A percentile compares a stretch with the other conserved stretches of the same genome.
These are phyloP conservation scores for Canavalia ensiformis DNA, from an alignment of 306 rosid species.

Conservation along the genomic window DNA sequence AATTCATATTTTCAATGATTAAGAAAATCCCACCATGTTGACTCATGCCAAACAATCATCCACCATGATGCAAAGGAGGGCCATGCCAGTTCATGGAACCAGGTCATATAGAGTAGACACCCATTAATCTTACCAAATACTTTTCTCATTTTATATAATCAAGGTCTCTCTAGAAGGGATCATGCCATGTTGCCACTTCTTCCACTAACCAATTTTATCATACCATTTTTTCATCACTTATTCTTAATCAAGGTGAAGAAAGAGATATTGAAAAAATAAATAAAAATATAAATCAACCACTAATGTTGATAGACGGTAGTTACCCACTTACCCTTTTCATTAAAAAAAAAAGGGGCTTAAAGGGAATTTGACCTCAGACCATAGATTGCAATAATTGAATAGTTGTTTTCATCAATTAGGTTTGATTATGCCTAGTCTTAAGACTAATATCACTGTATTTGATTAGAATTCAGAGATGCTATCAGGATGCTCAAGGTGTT, in stretches of 20 bases:
- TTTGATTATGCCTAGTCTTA: conserved; percentile 30
- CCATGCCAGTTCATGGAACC: conserved; percentile 57
- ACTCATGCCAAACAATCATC: conserved; percentile 68
- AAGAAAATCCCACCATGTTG: conserved; percentile 65
- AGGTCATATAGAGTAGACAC: conserved; percentile 36
- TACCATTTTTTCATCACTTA: conserved; percentile 45
- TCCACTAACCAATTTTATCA: conserved; percentile 62
- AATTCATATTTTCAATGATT: conserved; percentile 51
- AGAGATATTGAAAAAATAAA: not conserved
- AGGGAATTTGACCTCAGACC: conserved; percentile 40
- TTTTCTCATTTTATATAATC: conserved; percentile 24
- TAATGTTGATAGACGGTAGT: not conserved
- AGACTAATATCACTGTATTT: conserved; percentile 2
- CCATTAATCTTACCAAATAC: conserved; percentile 8
- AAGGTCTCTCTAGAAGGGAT: conserved; percentile 53
- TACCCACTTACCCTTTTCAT: conserved; percentile 38
- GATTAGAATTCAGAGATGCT: not conserved
- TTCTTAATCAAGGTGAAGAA: not conserved
- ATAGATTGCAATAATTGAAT: conserved; percentile 49
- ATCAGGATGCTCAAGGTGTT: not conserved
- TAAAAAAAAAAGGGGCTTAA: conserved; percentile 36
- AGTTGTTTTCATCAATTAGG: conserved; percentile 41
- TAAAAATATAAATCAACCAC: not conserved
- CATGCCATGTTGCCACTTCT: conserved; percentile 52
- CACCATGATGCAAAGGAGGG: conserved; percentile 58